Percentiles rank a stretch among this genome's conserved stretches.
phyloP scores from a whole-genome alignment of 2,329 filamentous ascomycete genomes.

The Venturiaceae sp. region DNA sequence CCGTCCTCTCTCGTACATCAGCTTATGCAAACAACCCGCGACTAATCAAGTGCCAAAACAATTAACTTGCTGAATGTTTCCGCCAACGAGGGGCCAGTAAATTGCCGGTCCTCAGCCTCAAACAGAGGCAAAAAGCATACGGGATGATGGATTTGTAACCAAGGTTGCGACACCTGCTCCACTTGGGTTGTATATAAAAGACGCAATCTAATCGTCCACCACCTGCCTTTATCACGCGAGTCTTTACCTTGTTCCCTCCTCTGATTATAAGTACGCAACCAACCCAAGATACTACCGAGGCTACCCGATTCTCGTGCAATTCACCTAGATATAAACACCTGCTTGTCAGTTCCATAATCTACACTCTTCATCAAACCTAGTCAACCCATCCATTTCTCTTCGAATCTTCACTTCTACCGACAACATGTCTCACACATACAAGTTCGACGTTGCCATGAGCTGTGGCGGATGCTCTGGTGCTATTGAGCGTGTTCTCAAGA shows the following conservation, averaged over 20 bases:
- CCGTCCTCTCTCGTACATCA: background rate
- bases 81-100: background rate
- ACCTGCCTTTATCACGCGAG: background rate
- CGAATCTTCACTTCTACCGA: background rate
- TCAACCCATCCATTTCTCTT: background rate
- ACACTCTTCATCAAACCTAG: background rate
- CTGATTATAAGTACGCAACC: background rate
- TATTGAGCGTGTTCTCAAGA: slow-evolving; percentile 83
- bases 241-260: background rate
- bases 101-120: background rate
- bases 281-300: background rate
- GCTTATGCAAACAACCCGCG: background rate
- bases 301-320: background rate
- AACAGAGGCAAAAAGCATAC: background rate
- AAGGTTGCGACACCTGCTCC: background rate
- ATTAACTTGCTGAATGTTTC: slow-evolving; percentile 1
- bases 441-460: slow-evolving; percentile 90
- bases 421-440: slow-evolving; percentile 75
- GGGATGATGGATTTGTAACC: background rate
- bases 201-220: background rate
- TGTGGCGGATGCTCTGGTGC: slow-evolving; percentile 95
- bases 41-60: background rate
- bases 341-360: background rate
- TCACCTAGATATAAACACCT: background rate
- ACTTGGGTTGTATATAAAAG: background rate